Base-by-base conservation (phyloP, 163 green algal species). In the Trebouxiophyceae sp. region DNA sequence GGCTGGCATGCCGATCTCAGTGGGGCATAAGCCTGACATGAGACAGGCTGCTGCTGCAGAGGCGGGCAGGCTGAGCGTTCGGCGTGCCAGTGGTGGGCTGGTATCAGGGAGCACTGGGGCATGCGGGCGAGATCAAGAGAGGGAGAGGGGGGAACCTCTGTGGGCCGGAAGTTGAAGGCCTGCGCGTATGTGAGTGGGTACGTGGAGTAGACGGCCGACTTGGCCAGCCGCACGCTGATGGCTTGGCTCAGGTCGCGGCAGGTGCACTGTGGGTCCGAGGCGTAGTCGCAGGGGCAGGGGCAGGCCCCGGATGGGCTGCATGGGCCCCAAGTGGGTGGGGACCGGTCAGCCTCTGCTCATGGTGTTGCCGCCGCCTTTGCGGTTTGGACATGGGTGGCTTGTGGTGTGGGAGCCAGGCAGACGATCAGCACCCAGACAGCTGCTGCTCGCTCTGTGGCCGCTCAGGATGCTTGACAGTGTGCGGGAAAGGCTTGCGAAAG, bases 121-220 rank as follows among this genome's bases (percentile, higher is more conserved):
- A n/a, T n/a, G n/a, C n/a, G n/a, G n/a, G n/a, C n/a, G n/a, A n/a
- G n/a, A n/a, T n/a, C n/a, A n/a, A n/a, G n/a, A n/a, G n/a, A n/a
- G n/a, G n/a, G n/a, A n/a, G n/a, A n/a, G n/a, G n/a, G n/a, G n/a
- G n/a, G n/a, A n/a, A 84, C 75, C 76, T 97, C 91, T 31, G 82
- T 76, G 0, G 88, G 84, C 56, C 81, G 78, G 33, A 76, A 87
- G 63, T 96, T 93, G 74, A 93, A 95, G 0, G 75, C 76, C 61
- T 87, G 69, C 3, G 84, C 24, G 74, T 93, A 93, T 8, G 78
- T 82, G n/a, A 97, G 68, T 0, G 90, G 87, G 78, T 97, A 97
- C 6, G 67, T 74, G 0, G 82, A 81, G 63, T 73, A 90, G 8
- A 96, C 83, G 1, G 86, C 73, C 0, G 79, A 78, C 73, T 96